phyloP scores from a whole-genome alignment of 306 rosid genomes.

The Pterocarpus santalinus region DNA sequence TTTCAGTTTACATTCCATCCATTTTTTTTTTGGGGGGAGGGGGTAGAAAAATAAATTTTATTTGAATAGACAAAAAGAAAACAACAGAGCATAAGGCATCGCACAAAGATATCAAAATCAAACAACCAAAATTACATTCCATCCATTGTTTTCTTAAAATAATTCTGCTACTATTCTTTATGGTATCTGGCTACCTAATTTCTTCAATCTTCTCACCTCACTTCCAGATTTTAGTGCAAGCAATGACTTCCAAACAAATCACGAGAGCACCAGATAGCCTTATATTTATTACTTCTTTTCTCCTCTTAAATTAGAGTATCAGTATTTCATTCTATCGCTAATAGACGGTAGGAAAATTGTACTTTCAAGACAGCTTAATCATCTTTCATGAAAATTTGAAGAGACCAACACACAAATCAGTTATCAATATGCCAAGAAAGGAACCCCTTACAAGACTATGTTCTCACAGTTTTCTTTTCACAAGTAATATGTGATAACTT shows the following conservation, averaged over 20 bases:
- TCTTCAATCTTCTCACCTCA: neutral
- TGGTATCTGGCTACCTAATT: slow-evolving; percentile 12
- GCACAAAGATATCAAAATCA: neutral
- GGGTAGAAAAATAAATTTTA: too few species aligned
- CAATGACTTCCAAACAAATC: slow-evolving; percentile 21
- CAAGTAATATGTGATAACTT: slow-evolving; percentile 28
- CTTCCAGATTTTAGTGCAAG: slow-evolving; percentile 16
- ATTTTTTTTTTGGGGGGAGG: too few species aligned
- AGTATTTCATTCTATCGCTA: slow-evolving; percentile 28
- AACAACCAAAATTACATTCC: neutral
- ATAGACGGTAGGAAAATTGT: slow-evolving; percentile 20
- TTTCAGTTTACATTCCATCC: slow-evolving; percentile 26
- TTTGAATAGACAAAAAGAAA: neutral
- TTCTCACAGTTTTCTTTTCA: slow-evolving; percentile 6
- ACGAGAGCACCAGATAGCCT: slow-evolving; percentile 6
- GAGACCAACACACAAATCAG: slow-evolving; percentile 27
- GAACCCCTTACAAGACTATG: slow-evolving; percentile 28
- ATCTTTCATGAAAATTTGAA: slow-evolving; percentile 34
- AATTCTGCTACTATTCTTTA: neutral
- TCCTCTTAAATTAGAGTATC: slow-evolving; percentile 14
- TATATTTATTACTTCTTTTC: neutral
- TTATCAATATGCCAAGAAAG: slow-evolving; percentile 4
- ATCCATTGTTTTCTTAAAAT: slow-evolving; percentile 7
- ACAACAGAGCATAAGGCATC: neutral
- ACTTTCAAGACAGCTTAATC: slow-evolving; percentile 30